These are phyloP conservation scores for Pterocarpus santalinus DNA, from an alignment of 306 rosid species.

Conservation along the genomic window DNA sequence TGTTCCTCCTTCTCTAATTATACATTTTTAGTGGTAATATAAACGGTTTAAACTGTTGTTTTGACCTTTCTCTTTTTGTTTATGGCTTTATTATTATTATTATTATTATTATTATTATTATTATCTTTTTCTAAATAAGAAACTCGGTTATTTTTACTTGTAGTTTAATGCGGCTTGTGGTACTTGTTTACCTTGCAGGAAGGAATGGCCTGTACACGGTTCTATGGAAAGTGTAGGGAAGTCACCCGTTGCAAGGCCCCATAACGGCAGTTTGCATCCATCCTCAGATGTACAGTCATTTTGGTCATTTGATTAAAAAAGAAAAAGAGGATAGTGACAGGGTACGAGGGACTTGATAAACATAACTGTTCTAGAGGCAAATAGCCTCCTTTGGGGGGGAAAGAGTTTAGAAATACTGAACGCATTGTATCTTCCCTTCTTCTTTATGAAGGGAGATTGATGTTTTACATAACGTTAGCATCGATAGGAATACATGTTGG, in stretches of 20 bases:
- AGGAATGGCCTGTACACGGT: constrained; percentile 71
- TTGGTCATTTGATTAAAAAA: constrained; percentile 81
- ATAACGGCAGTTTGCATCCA: constrained; percentile 67
- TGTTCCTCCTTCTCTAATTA: neutral
- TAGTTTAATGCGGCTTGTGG: constrained; percentile 23
- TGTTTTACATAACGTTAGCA: constrained; percentile 68
- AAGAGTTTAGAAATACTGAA: constrained; percentile 68
- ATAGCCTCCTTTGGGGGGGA: constrained; percentile 64
- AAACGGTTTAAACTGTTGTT: neutral
- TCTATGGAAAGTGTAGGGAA: constrained; percentile 65
- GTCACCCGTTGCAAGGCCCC: constrained; percentile 63
- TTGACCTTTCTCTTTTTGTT: neutral
- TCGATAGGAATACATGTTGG: constrained; percentile 67
- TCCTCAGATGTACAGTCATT: constrained; percentile 86
- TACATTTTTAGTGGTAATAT: neutral
- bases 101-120: neutral
- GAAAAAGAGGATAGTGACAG: constrained; percentile 55
- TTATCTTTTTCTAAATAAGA: no score
- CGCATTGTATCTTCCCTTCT: constrained; percentile 84
- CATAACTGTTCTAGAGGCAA: constrained; percentile 70
- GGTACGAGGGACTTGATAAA: constrained; percentile 56
- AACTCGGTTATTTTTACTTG: neutral
- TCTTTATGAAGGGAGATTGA: constrained; percentile 70
- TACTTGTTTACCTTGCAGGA: constrained; percentile 61
- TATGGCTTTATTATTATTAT: neutral